A percentile compares a stretch with the other conserved stretches of the same genome.
Conservation (phyloP, 108 stramenopile genomes). For the Aurantiochytrium sp. region DNA sequence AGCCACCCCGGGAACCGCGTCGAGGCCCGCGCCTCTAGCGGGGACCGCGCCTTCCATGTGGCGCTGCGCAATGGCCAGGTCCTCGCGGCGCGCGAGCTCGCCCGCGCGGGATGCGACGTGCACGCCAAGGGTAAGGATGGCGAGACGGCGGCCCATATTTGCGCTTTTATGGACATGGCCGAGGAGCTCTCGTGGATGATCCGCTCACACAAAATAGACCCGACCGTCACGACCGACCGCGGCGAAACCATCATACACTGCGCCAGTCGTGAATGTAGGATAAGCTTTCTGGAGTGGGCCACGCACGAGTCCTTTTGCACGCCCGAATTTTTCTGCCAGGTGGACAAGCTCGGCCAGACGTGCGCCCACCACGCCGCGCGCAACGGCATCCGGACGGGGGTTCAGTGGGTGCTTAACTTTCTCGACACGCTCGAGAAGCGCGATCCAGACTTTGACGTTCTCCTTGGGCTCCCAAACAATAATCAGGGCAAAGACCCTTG, state of each 20-base stretch:
- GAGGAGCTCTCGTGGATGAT: conserved; percentile 26
- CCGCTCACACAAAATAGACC: not conserved
- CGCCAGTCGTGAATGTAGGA: not conserved
- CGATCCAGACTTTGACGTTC: not conserved
- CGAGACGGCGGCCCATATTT: conserved; percentile 11
- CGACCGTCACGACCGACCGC: not conserved
- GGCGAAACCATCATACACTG: conserved; percentile 6
- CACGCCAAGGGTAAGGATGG: not conserved
- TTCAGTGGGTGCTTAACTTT: not conserved
- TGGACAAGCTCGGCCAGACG: not conserved
- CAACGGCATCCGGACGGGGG: not conserved
- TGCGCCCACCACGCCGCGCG: not conserved
- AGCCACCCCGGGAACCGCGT: not conserved
- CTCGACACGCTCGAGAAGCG: not conserved
- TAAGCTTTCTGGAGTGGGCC: conserved; percentile 25
- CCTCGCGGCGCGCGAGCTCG: conserved; percentile 23
- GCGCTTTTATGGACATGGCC: conserved; percentile 9
- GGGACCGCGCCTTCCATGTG: not conserved
- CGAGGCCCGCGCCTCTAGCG: not conserved
- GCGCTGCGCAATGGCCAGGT: conserved; percentile 27
- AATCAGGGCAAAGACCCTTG: not conserved
- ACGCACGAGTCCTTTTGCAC: not conserved
- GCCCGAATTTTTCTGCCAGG: not conserved
- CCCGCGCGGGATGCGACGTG: conserved; percentile 17
- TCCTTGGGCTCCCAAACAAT: not conserved